Conservation (phyloP, 495 filamentous ascomycete genomes). For the Halenospora varia region DNA sequence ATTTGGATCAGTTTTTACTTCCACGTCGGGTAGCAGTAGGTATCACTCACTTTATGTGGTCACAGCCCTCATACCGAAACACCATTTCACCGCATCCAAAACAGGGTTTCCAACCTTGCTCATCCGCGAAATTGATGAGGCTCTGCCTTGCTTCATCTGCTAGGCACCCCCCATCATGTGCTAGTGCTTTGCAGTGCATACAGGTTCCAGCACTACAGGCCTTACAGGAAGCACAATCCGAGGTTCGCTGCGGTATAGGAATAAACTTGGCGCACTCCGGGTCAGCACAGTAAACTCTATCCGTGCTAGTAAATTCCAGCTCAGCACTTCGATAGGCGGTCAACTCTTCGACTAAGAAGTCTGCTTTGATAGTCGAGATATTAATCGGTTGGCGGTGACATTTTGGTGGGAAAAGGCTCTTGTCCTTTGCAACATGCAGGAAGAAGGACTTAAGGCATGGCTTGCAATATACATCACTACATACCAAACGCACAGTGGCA, state of each 20-base stretch:
- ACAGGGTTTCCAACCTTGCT: constrained; percentile 5
- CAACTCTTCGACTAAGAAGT: constrained; percentile 22
- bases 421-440: constrained; percentile 19
- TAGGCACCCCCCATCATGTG: constrained; percentile 2
- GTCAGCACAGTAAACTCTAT: constrained; percentile 21
- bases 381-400: constrained; percentile 25
- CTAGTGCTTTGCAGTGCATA: constrained; percentile 1
- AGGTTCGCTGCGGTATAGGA: constrained; percentile 1
- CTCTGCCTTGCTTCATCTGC: constrained; percentile 5
- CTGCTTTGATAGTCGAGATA: constrained; percentile 16
- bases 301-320: constrained; percentile 18
- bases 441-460: constrained; percentile 27
- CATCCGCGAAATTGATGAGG: not conserved
- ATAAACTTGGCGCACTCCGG: constrained; percentile 4
- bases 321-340: constrained; percentile 18
- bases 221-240: not conserved
- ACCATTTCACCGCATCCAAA: constrained; percentile 4
- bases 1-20: constrained; percentile 7
- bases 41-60: constrained; percentile 3
- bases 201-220: constrained; percentile 2
- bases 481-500: constrained; percentile 22
- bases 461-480: constrained; percentile 23
- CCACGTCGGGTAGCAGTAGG: constrained; percentile 7
- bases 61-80: constrained; percentile 3
- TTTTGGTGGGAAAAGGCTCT: constrained; percentile 27